A percentile compares a stretch with the other conserved stretches of the same genome.
Conservation (phyloP, 768 basidiomycete species). For the Trametes maxima region DNA sequence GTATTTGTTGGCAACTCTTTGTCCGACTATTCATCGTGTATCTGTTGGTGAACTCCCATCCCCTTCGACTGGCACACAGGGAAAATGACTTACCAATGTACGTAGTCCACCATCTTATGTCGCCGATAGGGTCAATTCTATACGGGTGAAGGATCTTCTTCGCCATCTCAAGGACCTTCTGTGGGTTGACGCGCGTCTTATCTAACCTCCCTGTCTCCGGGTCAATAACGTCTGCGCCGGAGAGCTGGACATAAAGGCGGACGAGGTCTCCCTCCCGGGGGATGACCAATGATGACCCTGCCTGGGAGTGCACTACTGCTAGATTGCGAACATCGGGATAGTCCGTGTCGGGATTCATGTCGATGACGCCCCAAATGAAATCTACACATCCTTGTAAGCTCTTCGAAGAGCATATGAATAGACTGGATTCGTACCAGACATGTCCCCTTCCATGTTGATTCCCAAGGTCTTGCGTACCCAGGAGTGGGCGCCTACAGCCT, state of each 20-base stretch:
- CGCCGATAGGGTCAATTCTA: constrained; percentile 28
- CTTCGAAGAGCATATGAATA: background rate
- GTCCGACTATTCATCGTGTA: constrained; percentile 45
- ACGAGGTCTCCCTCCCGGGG: constrained; percentile 71
- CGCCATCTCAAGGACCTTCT: constrained; percentile 50
- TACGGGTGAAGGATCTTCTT: constrained; percentile 45
- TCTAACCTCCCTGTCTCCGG: constrained; percentile 53
- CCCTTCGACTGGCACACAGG: constrained; percentile 4
- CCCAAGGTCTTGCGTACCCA: constrained; percentile 41
- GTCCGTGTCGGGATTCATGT: constrained; percentile 68
- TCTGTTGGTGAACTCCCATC: constrained; percentile 1
- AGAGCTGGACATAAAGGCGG: constrained; percentile 70
- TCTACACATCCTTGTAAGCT: constrained; percentile 21
- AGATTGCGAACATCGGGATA: constrained; percentile 77
- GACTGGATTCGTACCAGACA: constrained; percentile 30
- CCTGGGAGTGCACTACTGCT: constrained; percentile 65
- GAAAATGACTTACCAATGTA: constrained; percentile 44
- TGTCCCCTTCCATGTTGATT: constrained; percentile 41
- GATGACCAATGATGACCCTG: constrained; percentile 73
- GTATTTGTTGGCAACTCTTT: constrained; percentile 57
- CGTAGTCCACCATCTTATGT: constrained; percentile 52
- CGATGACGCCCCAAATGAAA: constrained; percentile 44
- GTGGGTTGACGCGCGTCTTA: constrained; percentile 51
- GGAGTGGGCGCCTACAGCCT: constrained; percentile 34
- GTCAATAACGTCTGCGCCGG: constrained; percentile 47